Base-by-base conservation (phyloP, 2,329 filamentous ascomycete genomes). In the Fusarium temperatum region DNA sequence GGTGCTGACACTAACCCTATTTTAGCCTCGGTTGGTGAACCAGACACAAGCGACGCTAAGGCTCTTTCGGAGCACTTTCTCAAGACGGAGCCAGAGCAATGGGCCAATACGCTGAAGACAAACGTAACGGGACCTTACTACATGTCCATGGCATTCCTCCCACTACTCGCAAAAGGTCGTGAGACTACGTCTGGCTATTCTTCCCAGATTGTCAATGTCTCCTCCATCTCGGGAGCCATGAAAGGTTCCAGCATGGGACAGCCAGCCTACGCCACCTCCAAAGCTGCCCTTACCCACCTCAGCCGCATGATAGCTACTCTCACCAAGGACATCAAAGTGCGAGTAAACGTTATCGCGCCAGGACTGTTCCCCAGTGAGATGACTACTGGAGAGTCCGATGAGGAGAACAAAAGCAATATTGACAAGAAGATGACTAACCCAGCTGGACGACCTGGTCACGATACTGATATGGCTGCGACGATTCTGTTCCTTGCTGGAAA, bases 241-340 rank as follows among this genome's bases (percentile, higher is more conserved):
- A 68, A 68, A 6, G 55, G 66, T 1, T 68, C 66, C 0, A 68
- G 63, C 24, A 55, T 50, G 66, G 63, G 66, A 0, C 66, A 68
- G 1, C 55, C 66, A 1, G 17, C 39, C 17, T 68, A 68, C 0
- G 63, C 66, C 0, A 54, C 63, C 13, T 68, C 66, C 2, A 68
- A 55, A 13, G 66, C 66, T 8, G 66, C 63, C 3, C 17, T 68
- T 0, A 68, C 63, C 1, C 66, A 68, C 22, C 63, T 68, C 6
- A 68, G 63, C 3, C 66, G 66, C 14, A 68, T 68, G 3, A 57
- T 68, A 4, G 66, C 66, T 10, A 68, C 66, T 10, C 41, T 68
- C 2, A 30, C 35, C 18, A 68, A 68, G 22, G 63, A 68, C n/a
- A 20, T 68, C 8, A 68, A 68, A 1, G 63, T 68, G 0, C 41